These are phyloP conservation scores for Apiospora hydei DNA, from an alignment of 2,329 filamentous ascomycete genomes.

Conservation along the genomic window DNA sequence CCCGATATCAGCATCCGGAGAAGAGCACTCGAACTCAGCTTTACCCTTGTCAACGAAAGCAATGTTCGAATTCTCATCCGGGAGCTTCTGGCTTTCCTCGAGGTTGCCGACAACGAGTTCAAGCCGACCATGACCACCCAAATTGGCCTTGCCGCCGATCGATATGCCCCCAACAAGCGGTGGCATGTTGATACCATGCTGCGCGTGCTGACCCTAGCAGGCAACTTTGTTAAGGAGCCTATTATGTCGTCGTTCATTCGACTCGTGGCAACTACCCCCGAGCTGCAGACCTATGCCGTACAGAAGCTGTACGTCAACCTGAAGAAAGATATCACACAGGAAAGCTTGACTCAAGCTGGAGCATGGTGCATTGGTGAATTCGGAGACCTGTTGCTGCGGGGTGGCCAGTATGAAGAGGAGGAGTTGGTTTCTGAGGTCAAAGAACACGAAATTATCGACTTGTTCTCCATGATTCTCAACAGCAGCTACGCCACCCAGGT, in stretches of 20 bases:
- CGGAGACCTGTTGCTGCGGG: conserved; percentile 85
- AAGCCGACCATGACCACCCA: conserved; percentile 98
- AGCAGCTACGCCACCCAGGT: conserved; percentile 93
- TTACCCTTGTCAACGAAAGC: conserved; percentile 95
- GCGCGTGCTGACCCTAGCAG: conserved; percentile 88
- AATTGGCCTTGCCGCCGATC: conserved; percentile 95
- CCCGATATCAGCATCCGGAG: conserved; percentile 98
- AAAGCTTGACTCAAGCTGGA: conserved; percentile 90
- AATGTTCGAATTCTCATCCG: conserved; percentile 94
- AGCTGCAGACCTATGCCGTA: conserved; percentile 94
- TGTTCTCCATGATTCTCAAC: conserved; percentile 92
- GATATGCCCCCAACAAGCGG: conserved; percentile 94
- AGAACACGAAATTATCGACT: conserved; percentile 88
- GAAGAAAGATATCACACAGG: conserved; percentile 97
- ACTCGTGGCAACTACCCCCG: conserved; percentile 90
- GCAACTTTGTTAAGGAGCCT: conserved; percentile 97
- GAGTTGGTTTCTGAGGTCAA: conserved; percentile 83
- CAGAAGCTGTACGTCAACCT: conserved; percentile 92
- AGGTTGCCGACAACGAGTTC: conserved; percentile 98
- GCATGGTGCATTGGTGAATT: conserved; percentile 99
- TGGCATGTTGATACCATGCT: conserved; percentile 99
- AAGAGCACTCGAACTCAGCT: conserved; percentile 95
- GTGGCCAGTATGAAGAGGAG: conserved; percentile 93
- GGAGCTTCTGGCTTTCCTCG: conserved; percentile 92
- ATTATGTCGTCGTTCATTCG: conserved; percentile 97